Percentiles rank a stretch among this genome's conserved stretches.
Evolutionary conservation across 257 asterid genomes (phyloP).

Genomic region (Salvia miltiorrhiza): DNA sequence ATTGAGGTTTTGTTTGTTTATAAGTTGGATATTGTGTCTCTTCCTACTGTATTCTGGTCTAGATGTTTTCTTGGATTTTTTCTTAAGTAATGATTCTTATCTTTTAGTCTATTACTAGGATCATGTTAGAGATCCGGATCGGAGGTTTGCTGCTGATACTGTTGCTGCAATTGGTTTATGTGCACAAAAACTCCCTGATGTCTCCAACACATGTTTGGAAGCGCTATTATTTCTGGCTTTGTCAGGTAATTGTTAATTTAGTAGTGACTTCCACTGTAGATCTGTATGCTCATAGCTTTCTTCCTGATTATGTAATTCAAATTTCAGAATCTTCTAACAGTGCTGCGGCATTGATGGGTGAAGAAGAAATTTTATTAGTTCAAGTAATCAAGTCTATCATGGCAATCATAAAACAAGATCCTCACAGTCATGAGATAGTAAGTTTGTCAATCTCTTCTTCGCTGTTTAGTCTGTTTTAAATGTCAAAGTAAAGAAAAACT

Average conservation of each 20-base stretch:
- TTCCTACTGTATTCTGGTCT: slow-evolving; percentile 10
- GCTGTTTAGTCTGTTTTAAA: slow-evolving; percentile 6
- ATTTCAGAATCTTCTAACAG: slow-evolving; percentile 55
- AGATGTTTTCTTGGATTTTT: neutral
- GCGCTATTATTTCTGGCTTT: slow-evolving; percentile 67
- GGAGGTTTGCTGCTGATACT: slow-evolving; percentile 93
- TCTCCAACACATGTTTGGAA: slow-evolving; percentile 74
- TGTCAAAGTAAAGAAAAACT: too few relatives aligned
- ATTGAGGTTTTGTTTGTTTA: neutral
- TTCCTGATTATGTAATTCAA: slow-evolving; percentile 21
- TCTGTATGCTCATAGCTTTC: slow-evolving; percentile 1
- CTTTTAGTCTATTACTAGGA: slow-evolving; percentile 52
- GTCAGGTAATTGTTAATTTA: slow-evolving; percentile 48
- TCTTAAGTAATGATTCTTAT: slow-evolving; percentile 26
- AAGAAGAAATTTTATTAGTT: slow-evolving; percentile 68
- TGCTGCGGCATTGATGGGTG: slow-evolving; percentile 45
- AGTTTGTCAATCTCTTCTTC: slow-evolving; percentile 19
- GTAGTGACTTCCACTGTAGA: slow-evolving; percentile 22
- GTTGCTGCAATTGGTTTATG: slow-evolving; percentile 93
- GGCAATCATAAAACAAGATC: slow-evolving; percentile 73
- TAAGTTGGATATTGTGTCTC: neutral
- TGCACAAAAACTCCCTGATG: slow-evolving; percentile 68
- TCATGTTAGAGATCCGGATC: slow-evolving; percentile 87
- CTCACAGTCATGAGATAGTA: slow-evolving; percentile 74
- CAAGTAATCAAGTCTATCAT: slow-evolving; percentile 85